Percentiles rank a stretch among this genome's conserved stretches.
phyloP scores from a whole-genome alignment of 2,329 filamentous ascomycete species.

The Allantophomopsis cytisporea region DNA sequence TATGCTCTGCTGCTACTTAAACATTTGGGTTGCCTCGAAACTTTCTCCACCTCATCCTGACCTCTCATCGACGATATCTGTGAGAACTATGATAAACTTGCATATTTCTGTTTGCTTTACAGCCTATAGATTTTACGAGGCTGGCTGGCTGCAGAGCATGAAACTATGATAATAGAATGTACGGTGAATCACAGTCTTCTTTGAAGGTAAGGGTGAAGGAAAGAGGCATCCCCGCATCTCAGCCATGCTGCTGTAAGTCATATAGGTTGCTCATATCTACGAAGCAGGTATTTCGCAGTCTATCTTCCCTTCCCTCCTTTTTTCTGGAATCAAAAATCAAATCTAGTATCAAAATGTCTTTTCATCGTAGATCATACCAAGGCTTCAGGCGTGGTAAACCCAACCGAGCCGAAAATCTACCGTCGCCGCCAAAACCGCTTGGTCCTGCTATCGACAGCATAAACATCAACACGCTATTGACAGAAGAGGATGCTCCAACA shows the following conservation, averaged over 20 bases:
- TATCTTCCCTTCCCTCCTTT: no score
- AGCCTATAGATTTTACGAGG: not conserved
- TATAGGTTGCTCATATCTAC: no score
- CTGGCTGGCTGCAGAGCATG: slow-evolving; percentile 3
- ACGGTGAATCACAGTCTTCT: not conserved
- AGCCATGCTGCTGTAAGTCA: no score
- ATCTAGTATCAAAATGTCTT: not conserved
- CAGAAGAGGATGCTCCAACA: slow-evolving; percentile 10
- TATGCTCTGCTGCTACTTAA: not conserved
- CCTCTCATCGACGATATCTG: not conserved
- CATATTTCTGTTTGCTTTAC: not conserved
- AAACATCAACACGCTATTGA: slow-evolving; percentile 5
- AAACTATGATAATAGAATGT: slow-evolving; percentile 1
- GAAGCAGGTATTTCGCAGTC: no score
- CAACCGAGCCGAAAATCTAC: not conserved
- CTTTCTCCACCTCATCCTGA: not conserved
- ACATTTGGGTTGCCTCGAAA: not conserved
- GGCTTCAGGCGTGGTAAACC: not conserved
- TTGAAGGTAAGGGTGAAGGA: not conserved
- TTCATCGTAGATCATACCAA: slow-evolving; percentile 12
- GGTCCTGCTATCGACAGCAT: slow-evolving; percentile 8
- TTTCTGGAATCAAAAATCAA: no score
- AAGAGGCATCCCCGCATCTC: not conserved
- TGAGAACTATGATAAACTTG: not conserved
- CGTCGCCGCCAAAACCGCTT: slow-evolving; percentile 3